These are phyloP conservation scores for Chrysochromulina tobinii DNA, from an alignment of 78 protist species.

Conservation along the genomic window DNA sequence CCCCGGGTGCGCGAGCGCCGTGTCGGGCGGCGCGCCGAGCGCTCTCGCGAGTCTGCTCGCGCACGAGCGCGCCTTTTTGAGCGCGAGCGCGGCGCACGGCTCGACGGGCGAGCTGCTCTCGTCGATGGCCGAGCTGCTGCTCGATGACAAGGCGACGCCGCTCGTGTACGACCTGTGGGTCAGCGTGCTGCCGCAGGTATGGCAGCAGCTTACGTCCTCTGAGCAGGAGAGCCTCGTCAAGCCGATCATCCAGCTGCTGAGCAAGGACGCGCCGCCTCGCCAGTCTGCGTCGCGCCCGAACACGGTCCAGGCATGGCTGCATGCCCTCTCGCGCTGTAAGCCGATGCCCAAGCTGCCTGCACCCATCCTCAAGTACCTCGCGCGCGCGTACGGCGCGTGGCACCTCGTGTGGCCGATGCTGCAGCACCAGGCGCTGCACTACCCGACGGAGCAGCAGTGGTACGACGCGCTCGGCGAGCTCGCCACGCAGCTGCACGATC, in stretches of 20 bases:
- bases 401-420: conserved; percentile 51
- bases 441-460: not conserved
- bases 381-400: conserved; percentile 68
- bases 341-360: conserved; percentile 67
- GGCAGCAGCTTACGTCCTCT: not conserved
- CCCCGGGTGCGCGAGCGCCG: no score
- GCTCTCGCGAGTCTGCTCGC: not conserved
- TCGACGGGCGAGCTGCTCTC: not conserved
- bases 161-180: conserved; percentile 34
- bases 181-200: not conserved
- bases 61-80: not conserved
- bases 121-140: conserved; percentile 36
- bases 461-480: conserved; percentile 39
- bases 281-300: conserved; percentile 29
- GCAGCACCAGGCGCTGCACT: conserved; percentile 22
- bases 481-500: not conserved
- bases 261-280: not conserved
- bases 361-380: conserved; percentile 58
- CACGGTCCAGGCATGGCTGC: conserved; percentile 61
- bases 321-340: conserved; percentile 53
- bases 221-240: conserved; percentile 22
- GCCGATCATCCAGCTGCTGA: conserved; percentile 35
- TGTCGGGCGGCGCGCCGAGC: not conserved
- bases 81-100: not conserved
- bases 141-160: not conserved